phyloP scores from a whole-genome alignment of 805 yeast species.

The Kodamaea sagamina region DNA sequence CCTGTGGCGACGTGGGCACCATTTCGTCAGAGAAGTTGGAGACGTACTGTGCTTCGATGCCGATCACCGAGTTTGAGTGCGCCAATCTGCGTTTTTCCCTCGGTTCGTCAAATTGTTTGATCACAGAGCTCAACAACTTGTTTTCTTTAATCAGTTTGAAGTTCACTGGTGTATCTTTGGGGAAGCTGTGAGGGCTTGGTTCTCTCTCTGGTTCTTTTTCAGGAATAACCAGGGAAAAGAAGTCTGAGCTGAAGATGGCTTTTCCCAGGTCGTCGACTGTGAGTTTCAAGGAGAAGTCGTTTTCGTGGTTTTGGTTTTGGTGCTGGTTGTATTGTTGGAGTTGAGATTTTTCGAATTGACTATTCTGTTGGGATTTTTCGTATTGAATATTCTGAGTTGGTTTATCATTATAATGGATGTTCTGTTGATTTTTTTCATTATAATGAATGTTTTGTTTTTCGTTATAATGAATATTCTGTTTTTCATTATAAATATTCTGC shows the following conservation, averaged over 20 bases:
- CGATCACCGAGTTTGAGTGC: slow-evolving; percentile 31
- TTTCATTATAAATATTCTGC: no score
- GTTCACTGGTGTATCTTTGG: no score
- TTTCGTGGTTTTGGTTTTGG: slow-evolving; percentile 4
- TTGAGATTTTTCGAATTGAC: neutral
- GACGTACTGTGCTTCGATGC: slow-evolving; percentile 22
- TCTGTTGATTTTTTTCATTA: no score
- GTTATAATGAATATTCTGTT: no score
- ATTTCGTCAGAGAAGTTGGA: slow-evolving; percentile 3
- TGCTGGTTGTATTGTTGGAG: neutral
- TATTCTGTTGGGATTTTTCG: no score
- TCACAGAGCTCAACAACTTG: slow-evolving; percentile 1
- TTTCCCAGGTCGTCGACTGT: slow-evolving; percentile 45
- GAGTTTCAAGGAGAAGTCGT: slow-evolving; percentile 35
- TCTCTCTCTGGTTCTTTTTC: neutral
- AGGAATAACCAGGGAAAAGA: slow-evolving; percentile 9
- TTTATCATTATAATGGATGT: no score
- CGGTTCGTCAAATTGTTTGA: slow-evolving; percentile 1
- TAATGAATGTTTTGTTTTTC: no score
- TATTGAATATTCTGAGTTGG: no score
- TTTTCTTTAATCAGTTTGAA: no score
- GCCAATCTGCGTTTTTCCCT: slow-evolving; percentile 20
- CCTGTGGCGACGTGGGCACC: slow-evolving; percentile 4
- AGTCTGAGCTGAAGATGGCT: slow-evolving; percentile 36
- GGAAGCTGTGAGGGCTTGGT: neutral